phyloP scores from a whole-genome alignment of 176 grass and related monocot genomes.

The Bothriochloa decipiens region DNA sequence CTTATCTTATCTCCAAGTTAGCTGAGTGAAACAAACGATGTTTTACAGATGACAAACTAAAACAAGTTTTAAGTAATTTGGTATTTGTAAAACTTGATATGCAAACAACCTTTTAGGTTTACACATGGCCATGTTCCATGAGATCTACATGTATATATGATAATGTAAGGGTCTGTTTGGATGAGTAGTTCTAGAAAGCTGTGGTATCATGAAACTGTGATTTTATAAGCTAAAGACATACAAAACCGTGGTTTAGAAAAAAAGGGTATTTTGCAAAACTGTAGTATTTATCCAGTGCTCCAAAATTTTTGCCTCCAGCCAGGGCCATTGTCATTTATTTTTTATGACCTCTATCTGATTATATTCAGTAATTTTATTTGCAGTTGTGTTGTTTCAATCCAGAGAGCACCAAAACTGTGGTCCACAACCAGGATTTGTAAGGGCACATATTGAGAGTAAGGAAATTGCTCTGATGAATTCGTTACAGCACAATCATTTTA shows the following conservation, averaged over 20 bases:
- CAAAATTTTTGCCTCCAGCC: neutral
- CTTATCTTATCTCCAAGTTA: neutral
- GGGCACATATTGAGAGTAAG: conserved; percentile 96
- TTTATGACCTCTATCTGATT: conserved; percentile 28
- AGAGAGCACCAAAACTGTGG: conserved; percentile 96
- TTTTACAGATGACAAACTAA: neutral
- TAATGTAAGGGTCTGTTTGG: neutral
- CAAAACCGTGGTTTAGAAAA: neutral
- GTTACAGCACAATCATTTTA: neutral
- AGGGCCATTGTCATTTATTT: neutral
- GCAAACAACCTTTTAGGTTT: neutral
- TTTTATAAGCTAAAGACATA: neutral
- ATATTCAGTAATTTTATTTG: conserved; percentile 40
- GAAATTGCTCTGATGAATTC: conserved; percentile 19
- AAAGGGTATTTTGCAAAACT: neutral
- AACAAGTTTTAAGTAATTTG: neutral
- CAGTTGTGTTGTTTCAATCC: conserved; percentile 95
- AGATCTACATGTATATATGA: neutral
- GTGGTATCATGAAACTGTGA: neutral
- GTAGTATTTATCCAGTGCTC: neutral
- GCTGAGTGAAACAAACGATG: neutral
- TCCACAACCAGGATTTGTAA: conserved; percentile 95
- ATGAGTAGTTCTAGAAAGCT: neutral
- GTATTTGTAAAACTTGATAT: neutral
- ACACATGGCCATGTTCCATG: neutral